These are phyloP conservation scores for Metarhizium anisopliae DNA, from an alignment of 2,329 filamentous ascomycete genomes.

Conservation along the genomic window DNA sequence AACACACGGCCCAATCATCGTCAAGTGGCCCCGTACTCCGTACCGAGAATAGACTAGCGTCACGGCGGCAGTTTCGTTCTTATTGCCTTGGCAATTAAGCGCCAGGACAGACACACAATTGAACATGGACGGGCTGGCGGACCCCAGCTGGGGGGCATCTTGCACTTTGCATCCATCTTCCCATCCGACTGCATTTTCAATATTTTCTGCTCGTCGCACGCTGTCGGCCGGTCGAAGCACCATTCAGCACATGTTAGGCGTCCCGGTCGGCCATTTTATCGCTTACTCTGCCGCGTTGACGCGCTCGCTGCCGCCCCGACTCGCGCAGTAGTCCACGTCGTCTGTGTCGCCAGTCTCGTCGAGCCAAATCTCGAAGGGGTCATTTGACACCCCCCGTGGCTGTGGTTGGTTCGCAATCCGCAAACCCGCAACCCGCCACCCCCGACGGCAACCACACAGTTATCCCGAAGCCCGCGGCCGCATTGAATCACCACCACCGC, in stretches of 20 bases:
- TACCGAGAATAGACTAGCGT: slow-evolving; percentile 4
- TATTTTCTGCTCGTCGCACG: background rate
- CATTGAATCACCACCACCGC: background rate
- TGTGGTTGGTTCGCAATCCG: background rate
- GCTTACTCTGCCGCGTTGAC: background rate
- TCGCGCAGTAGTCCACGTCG: background rate
- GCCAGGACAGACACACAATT: background rate
- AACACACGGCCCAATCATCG: background rate
- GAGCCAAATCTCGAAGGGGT: background rate
- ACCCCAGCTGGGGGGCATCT: background rate
- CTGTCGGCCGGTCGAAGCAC: background rate
- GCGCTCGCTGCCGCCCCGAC: background rate
- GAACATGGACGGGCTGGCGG: background rate
- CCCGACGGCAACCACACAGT: no score
- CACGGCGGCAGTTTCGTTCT: background rate
- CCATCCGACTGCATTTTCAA: background rate
- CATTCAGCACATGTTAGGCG: background rate
- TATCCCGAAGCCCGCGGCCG: background rate
- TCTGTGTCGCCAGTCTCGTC: background rate
- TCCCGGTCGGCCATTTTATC: background rate
- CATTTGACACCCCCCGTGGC: background rate
- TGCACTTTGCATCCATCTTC: background rate
- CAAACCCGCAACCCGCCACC: background rate
- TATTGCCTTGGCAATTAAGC: background rate
- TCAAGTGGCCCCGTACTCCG: background rate